Evolutionary conservation across 257 asterid species (phyloP).

Genomic region (Solanum virginianum): DNA sequence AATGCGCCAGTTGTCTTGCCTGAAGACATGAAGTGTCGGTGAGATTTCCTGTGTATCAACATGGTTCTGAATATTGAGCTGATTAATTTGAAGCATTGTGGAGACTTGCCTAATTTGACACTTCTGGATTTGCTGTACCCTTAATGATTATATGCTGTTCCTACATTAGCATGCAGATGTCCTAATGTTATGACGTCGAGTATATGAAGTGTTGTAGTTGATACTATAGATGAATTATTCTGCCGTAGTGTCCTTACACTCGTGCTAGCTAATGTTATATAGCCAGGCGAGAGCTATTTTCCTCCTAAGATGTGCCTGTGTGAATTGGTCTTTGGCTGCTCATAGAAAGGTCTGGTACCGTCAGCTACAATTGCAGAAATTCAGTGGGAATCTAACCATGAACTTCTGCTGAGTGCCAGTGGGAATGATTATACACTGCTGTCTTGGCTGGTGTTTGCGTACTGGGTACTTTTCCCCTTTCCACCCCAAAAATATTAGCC

Average conservation of each 20-base stretch:
- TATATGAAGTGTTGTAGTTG: background rate
- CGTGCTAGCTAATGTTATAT: background rate
- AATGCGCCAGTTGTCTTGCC: background rate
- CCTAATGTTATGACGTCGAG: background rate
- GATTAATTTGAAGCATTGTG: background rate
- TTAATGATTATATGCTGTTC: background rate
- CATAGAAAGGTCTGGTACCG: background rate
- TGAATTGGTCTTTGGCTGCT: background rate
- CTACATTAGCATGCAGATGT: background rate
- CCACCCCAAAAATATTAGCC: background rate
- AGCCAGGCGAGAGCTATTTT: background rate
- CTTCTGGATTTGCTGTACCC: background rate
- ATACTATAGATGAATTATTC: background rate
- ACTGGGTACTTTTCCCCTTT: background rate
- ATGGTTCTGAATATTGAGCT: background rate
- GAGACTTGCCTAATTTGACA: background rate
- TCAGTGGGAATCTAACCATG: background rate
- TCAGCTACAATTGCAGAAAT: background rate
- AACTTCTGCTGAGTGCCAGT: background rate
- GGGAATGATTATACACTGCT: background rate
- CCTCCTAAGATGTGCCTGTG: background rate
- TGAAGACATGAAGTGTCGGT: background rate
- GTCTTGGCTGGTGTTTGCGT: background rate
- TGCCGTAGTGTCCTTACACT: background rate
- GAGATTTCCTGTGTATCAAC: background rate